These are phyloP conservation scores for Ophiostoma fasciatum DNA, from an alignment of 2,329 filamentous ascomycete genomes.

Conservation along the genomic window DNA sequence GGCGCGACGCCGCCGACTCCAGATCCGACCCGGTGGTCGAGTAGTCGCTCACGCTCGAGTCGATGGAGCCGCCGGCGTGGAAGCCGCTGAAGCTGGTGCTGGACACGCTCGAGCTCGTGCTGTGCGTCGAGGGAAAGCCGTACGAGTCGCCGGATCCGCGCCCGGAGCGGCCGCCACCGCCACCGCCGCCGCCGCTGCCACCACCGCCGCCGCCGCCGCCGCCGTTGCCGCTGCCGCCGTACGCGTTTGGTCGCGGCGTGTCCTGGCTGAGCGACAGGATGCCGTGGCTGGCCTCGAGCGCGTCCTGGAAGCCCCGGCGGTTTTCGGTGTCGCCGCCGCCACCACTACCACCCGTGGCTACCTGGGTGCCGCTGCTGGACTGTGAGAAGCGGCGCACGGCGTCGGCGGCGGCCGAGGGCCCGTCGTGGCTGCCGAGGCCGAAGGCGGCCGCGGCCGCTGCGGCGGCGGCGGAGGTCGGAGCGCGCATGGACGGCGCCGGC, in stretches of 20 bases:
- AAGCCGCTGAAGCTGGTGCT: slow-evolving; percentile 57
- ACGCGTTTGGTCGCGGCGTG: slow-evolving; percentile 69
- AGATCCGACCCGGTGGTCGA: slow-evolving; percentile 81
- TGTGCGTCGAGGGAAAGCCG: slow-evolving; percentile 75
- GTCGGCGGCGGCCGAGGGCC: not conserved
- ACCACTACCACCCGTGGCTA: no score
- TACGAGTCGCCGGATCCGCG: slow-evolving; percentile 74
- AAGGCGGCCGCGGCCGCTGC: slow-evolving; percentile 22
- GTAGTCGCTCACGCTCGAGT: slow-evolving; percentile 81
- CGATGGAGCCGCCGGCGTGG: slow-evolving; percentile 75
- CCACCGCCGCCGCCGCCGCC: slow-evolving; percentile 26
- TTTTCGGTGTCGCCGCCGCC: slow-evolving; percentile 30
- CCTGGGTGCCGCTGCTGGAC: not conserved
- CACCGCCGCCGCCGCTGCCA: no score
- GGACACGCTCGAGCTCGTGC: slow-evolving; percentile 80
- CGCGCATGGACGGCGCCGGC: slow-evolving; percentile 47
- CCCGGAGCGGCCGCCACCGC: slow-evolving; percentile 17
- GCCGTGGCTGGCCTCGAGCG: slow-evolving; percentile 80
- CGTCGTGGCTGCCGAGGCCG: slow-evolving; percentile 1
- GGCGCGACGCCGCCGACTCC: slow-evolving; percentile 68
- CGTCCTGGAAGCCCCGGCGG: slow-evolving; percentile 66
- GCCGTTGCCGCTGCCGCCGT: slow-evolving; percentile 40
- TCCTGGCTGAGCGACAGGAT: slow-evolving; percentile 96
- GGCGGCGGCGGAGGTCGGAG: slow-evolving; percentile 37
- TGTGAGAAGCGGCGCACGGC: slow-evolving; percentile 6